phyloP scores from a whole-genome alignment of 2,329 filamentous ascomycete species.

The Thelonectria olida region DNA sequence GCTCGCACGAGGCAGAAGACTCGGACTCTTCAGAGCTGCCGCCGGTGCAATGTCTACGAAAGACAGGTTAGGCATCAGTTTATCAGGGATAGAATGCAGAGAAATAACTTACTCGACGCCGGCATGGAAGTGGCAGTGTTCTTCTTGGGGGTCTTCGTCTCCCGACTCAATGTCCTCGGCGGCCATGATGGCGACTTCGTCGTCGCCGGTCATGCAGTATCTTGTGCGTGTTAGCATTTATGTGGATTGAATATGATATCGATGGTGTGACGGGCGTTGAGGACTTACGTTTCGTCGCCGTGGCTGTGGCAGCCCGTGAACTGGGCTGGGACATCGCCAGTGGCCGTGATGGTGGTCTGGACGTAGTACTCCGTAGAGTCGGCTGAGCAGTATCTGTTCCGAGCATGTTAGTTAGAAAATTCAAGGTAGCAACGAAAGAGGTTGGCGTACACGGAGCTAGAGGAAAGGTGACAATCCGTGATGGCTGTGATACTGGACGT shows the following conservation, averaged over 20 bases:
- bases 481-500: constrained; percentile 45
- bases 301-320: constrained; percentile 74
- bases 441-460: constrained; percentile 46
- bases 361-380: constrained; percentile 53
- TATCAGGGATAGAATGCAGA: not conserved
- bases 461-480: constrained; percentile 52
- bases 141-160: constrained; percentile 28
- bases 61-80: too few species aligned
- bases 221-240: constrained; percentile 12
- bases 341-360: constrained; percentile 60
- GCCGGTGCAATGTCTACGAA: constrained; percentile 63
- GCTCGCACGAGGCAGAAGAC: constrained; percentile 55
- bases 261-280: rapidly evolving
- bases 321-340: constrained; percentile 63
- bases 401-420: not conserved
- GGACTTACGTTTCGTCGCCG: constrained; percentile 61
- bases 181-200: constrained; percentile 29
- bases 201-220: constrained; percentile 34
- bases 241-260: too few species aligned
- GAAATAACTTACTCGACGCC: constrained; percentile 71
- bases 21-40: constrained; percentile 38
- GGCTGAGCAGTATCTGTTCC: constrained; percentile 53
- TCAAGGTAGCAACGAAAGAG: rapidly evolving
- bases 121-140: constrained; percentile 77
- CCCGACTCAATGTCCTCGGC: constrained; percentile 29